A percentile compares a stretch with the other conserved stretches of the same genome.
These are phyloP conservation scores for Aspergillus aculeatinus DNA, from an alignment of 2,329 filamentous ascomycete genomes.

Conservation along the genomic window DNA sequence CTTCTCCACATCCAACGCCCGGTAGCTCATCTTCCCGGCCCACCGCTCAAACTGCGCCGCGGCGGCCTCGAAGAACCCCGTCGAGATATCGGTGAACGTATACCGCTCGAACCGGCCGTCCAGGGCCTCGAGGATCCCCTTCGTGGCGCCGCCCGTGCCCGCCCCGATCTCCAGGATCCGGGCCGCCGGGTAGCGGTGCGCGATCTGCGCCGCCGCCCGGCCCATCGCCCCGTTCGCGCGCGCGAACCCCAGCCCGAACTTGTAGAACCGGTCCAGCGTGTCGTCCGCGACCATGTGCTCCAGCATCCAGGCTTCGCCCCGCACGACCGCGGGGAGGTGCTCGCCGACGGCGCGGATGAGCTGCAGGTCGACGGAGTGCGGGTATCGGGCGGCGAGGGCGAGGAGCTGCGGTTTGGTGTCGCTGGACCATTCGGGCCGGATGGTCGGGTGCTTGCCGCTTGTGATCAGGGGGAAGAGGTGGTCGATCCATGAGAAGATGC, in stretches of 20 bases:
- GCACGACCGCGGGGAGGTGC: conserved; percentile 11
- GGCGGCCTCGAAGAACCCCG: conserved; percentile 44
- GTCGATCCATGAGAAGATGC: not conserved
- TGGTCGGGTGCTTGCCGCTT: not conserved
- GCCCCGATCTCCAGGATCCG: conserved; percentile 40
- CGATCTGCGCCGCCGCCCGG: conserved; percentile 32
- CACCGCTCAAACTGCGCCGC: conserved; percentile 25
- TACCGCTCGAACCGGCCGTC: conserved; percentile 35
- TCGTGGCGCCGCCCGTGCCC: conserved; percentile 42
- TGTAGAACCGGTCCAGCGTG: conserved; percentile 39
- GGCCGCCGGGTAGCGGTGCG: conserved; percentile 39
- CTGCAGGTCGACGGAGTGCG: not conserved
- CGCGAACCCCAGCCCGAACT: conserved; percentile 19
- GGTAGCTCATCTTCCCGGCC: conserved; percentile 29
- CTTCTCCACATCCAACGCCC: conserved; percentile 32
- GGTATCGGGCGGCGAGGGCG: not conserved
- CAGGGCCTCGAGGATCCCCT: conserved; percentile 33
- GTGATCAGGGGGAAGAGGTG: not conserved
- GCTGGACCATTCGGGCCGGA: not conserved
- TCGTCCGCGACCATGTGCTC: conserved; percentile 38
- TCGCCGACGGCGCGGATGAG: conserved; percentile 15
- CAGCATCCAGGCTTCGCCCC: conserved; percentile 34
- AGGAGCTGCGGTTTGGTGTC: not conserved
- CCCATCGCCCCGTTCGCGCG: conserved; percentile 22
- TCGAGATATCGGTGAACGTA: conserved; percentile 48